A percentile compares a stretch with the other conserved stretches of the same genome.
Conservation (phyloP, 129 eudicot genomes). For the Daucus carota region DNA sequence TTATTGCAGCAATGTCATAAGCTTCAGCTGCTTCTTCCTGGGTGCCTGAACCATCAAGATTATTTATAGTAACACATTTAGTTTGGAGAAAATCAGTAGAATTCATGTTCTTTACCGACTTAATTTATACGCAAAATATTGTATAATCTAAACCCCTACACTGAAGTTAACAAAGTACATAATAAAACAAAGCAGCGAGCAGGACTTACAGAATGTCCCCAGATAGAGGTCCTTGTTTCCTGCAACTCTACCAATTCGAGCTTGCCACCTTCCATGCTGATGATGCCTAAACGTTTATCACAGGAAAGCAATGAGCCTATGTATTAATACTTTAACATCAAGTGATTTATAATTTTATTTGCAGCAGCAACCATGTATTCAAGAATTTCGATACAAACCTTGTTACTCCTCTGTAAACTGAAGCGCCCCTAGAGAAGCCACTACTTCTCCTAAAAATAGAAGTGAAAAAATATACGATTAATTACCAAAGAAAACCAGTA, state of each 20-base stretch:
- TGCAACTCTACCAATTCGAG: constrained; percentile 81
- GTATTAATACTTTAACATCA: not conserved
- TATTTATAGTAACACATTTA: not conserved
- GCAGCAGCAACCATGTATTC: not conserved
- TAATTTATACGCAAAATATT: not conserved
- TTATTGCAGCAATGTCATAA: constrained; percentile 82
- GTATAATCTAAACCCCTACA: not conserved
- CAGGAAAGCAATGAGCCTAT: not conserved
- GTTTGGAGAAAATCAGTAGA: not conserved
- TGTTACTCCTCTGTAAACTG: constrained; percentile 83
- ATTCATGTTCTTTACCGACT: not conserved
- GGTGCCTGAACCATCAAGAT: constrained; percentile 36
- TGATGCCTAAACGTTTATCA: constrained; percentile 44
- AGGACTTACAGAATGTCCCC: constrained; percentile 74
- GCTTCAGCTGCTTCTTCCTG: constrained; percentile 93
- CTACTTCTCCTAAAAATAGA: constrained; percentile 62
- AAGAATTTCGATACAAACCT: constrained; percentile 31
- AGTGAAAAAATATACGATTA: not conserved
- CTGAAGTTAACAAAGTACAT: not conserved
- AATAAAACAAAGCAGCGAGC: not conserved
- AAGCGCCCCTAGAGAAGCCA: constrained; percentile 91
- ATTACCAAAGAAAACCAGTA: not conserved
- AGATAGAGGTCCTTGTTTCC: constrained; percentile 90
- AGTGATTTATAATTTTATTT: too few species aligned
- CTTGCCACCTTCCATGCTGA: constrained; percentile 98